These are phyloP conservation scores for Trametes hirsuta DNA, from an alignment of 1,284 basidiomycete genomes.

Conservation along the genomic window DNA sequence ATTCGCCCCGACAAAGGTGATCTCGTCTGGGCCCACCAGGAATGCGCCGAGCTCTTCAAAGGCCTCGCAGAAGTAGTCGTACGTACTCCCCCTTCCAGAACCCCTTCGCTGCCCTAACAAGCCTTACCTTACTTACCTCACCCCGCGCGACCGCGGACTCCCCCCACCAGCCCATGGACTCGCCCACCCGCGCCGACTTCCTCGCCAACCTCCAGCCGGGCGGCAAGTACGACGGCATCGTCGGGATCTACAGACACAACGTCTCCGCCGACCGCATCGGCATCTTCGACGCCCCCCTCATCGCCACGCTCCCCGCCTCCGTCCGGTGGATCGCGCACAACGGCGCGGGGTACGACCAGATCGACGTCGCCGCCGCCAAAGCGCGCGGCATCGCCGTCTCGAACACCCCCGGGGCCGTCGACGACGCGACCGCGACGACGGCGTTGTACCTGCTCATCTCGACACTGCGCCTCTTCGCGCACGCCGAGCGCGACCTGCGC, in stretches of 20 bases:
- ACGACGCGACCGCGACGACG: conserved; percentile 91
- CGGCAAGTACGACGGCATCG: conserved; percentile 74
- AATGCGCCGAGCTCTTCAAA: conserved; percentile 67
- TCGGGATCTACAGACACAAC: conserved; percentile 84
- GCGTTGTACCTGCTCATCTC: conserved; percentile 86
- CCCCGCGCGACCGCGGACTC: too few species aligned
- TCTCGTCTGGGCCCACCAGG: conserved; percentile 81
- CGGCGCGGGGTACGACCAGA: conserved; percentile 91
- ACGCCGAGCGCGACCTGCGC: conserved; percentile 71
- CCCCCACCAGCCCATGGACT: conserved; percentile 51
- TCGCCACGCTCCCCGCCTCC: conserved; percentile 64
- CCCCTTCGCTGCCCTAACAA: too few species aligned
- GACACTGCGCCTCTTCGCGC: conserved; percentile 78
- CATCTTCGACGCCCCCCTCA: conserved; percentile 78
- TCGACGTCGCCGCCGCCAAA: conserved; percentile 78
- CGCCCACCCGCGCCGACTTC: conserved; percentile 69
- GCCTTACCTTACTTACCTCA: too few species aligned
- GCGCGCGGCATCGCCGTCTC: conserved; percentile 81
- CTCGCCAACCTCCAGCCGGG: conserved; percentile 63
- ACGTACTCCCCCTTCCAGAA: conserved; percentile 35
- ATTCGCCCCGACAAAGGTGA: conserved; percentile 48
- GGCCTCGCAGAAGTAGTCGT: conserved; percentile 79
- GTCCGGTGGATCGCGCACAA: conserved; percentile 91
- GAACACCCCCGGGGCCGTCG: conserved; percentile 90
- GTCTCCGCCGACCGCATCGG: conserved; percentile 68